Evolutionary conservation across 2,329 filamentous ascomycete species (phyloP).

Genomic region (Neofusicoccum umdonicola): DNA sequence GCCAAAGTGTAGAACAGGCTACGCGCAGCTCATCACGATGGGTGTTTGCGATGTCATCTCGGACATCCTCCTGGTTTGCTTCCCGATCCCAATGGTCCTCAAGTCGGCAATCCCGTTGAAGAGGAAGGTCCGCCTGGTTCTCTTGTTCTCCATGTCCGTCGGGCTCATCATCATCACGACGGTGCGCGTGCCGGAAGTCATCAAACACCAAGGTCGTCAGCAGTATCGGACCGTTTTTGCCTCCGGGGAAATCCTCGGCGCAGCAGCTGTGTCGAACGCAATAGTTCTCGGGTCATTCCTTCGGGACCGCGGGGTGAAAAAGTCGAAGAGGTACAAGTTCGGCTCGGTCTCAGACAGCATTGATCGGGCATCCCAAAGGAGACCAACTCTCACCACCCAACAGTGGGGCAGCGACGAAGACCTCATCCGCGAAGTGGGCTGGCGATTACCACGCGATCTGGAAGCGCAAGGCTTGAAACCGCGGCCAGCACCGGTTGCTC

Average conservation of each 20-base stretch:
- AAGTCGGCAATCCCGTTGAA: slow-evolving; percentile 72
- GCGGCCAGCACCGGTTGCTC: slow-evolving; percentile 26
- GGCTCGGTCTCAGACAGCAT: slow-evolving; percentile 52
- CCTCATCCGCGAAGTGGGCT: slow-evolving; percentile 75
- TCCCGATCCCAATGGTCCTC: slow-evolving; percentile 86
- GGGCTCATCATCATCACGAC: slow-evolving; percentile 75
- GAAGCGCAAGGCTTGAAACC: slow-evolving; percentile 26
- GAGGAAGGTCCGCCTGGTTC: slow-evolving; percentile 74
- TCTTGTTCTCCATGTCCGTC: slow-evolving; percentile 82
- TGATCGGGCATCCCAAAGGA: slow-evolving; percentile 56
- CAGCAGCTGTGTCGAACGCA: slow-evolving; percentile 81
- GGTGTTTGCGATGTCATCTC: slow-evolving; percentile 85
- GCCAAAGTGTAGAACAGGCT: slow-evolving; percentile 79
- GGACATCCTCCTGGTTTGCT: slow-evolving; percentile 80
- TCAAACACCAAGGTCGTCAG: slow-evolving; percentile 68
- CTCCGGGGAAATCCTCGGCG: slow-evolving; percentile 85
- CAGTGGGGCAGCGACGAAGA: slow-evolving; percentile 91
- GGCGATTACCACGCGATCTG: slow-evolving; percentile 59
- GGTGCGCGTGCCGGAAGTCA: slow-evolving; percentile 77
- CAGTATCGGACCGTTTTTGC: slow-evolving; percentile 86
- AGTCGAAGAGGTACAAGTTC: slow-evolving; percentile 68
- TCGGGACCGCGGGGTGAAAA: slow-evolving; percentile 85
- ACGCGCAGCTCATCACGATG: slow-evolving; percentile 84
- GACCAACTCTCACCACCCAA: slow-evolving; percentile 62
- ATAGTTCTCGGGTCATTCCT: slow-evolving; percentile 91